Percentiles rank a stretch among this genome's conserved stretches.
phyloP scores from a whole-genome alignment of 345 rosid species.

The Moricandia moricandioides region DNA sequence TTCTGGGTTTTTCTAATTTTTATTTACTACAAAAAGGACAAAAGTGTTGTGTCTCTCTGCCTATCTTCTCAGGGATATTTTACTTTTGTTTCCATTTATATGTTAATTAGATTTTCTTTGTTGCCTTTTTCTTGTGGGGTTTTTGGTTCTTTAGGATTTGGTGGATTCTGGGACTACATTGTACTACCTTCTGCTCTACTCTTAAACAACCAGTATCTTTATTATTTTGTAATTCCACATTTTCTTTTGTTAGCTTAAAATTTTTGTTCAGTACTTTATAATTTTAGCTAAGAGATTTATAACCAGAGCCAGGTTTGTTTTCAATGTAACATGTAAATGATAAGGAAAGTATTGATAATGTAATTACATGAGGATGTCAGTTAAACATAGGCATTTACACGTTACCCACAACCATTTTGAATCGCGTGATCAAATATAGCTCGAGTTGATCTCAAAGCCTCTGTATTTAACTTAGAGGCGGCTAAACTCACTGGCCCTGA shows the following conservation, averaged over 20 bases:
- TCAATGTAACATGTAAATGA: neutral
- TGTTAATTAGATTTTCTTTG: slow-evolving; percentile 43
- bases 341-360: neutral
- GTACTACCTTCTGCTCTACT: slow-evolving; percentile 31
- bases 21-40: slow-evolving; percentile 48
- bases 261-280: neutral
- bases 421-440: neutral
- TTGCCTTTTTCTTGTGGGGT: slow-evolving; percentile 37
- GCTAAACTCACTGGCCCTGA: neutral
- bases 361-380: neutral
- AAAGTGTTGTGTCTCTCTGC: slow-evolving; percentile 25
- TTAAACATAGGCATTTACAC: neutral
- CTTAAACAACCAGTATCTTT: slow-evolving; percentile 23
- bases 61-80: slow-evolving; percentile 37
- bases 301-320: neutral
- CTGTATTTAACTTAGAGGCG: neutral
- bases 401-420: neutral
- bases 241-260: neutral
- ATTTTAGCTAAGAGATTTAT: neutral
- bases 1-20: slow-evolving; percentile 37
- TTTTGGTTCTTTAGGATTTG: slow-evolving; percentile 49
- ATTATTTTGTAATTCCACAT: neutral
- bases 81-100: slow-evolving; percentile 51
- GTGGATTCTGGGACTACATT: slow-evolving; percentile 42
- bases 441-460: neutral